Conservation (phyloP, 2,329 filamentous ascomycete species). For the Colletotrichum sublineola region DNA sequence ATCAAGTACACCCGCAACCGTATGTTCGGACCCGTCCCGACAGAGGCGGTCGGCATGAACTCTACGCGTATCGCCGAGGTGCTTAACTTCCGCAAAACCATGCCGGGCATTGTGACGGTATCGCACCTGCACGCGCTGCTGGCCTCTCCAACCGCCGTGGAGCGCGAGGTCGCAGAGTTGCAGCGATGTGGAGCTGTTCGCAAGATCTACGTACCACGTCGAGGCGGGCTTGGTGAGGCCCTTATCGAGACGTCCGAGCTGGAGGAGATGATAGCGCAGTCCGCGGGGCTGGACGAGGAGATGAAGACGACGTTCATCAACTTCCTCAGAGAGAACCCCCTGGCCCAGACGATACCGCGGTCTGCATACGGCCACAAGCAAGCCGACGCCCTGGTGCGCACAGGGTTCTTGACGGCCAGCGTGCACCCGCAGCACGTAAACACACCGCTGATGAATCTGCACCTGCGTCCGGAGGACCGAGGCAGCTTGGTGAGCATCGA, state of each 20-base stretch:
- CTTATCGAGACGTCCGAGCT: constrained; percentile 71
- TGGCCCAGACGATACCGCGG: constrained; percentile 50
- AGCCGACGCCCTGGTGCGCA: constrained; percentile 70
- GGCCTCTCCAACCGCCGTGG: constrained; percentile 71
- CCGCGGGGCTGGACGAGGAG: constrained; percentile 47
- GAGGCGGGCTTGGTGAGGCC: constrained; percentile 73
- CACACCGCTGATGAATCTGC: constrained; percentile 54
- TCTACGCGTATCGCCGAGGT: constrained; percentile 73
- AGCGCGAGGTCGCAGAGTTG: constrained; percentile 76
- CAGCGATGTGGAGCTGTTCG: constrained; percentile 68
- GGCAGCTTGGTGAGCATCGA: constrained; percentile 72
- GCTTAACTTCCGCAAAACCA: constrained; percentile 68
- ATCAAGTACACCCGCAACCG: constrained; percentile 70
- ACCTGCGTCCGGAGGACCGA: constrained; percentile 65
- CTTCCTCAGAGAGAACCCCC: constrained; percentile 66
- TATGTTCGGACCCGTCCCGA: constrained; percentile 76
- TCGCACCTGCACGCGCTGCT: constrained; percentile 74
- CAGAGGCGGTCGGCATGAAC: constrained; percentile 70
- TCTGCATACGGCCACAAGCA: constrained; percentile 50
- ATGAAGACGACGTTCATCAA: constrained; percentile 65
- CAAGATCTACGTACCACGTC: constrained; percentile 72
- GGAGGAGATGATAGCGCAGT: constrained; percentile 47
- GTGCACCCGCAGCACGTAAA: constrained; percentile 40
- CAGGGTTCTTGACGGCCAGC: constrained; percentile 74
- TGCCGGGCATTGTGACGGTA: constrained; percentile 75